Percentiles rank a stretch among this genome's conserved stretches.
phyloP scores from a whole-genome alignment of 768 basidiomycete genomes.

The Tricholoma saponaceum region DNA sequence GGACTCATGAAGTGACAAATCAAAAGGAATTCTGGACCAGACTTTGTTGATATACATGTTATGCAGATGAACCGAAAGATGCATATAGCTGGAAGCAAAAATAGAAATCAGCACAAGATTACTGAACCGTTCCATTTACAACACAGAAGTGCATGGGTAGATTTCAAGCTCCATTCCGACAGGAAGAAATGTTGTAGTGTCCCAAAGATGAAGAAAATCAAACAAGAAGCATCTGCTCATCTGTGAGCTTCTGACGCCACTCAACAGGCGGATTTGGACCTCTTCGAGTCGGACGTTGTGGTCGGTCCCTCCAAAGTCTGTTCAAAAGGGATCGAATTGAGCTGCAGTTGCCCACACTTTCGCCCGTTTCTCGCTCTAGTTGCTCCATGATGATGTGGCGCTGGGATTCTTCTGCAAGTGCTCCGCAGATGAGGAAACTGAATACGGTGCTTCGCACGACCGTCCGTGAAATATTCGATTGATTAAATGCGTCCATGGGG shows the following conservation, averaged over 20 bases:
- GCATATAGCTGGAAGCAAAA: not conserved
- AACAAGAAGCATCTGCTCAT: constrained; percentile 56
- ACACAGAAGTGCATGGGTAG: not conserved
- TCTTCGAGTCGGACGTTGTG: not conserved
- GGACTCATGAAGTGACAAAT: not conserved
- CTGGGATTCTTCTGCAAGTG: constrained; percentile 46
- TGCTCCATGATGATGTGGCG: constrained; percentile 38
- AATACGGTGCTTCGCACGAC: constrained; percentile 80
- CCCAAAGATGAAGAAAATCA: constrained; percentile 20
- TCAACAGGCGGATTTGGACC: constrained; percentile 34
- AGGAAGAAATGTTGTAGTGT: not conserved
- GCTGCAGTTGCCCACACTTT: constrained; percentile 62
- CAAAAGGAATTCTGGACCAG: not conserved
- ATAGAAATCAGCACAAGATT: not conserved
- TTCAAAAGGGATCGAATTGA: constrained; percentile 51
- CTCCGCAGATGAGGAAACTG: constrained; percentile 69
- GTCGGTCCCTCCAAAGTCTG: constrained; percentile 51
- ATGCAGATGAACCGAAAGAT: not conserved
- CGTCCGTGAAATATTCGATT: constrained; percentile 35
- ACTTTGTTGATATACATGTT: not conserved
- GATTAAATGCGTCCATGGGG: constrained; percentile 1
- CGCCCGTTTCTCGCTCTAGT: constrained; percentile 47
- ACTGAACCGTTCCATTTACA: not conserved
- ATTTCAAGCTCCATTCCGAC: not conserved
- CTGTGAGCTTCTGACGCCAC: constrained; percentile 58